These are phyloP conservation scores for Venturia pyrina DNA, from an alignment of 2,329 filamentous ascomycete species.

Conservation along the genomic window DNA sequence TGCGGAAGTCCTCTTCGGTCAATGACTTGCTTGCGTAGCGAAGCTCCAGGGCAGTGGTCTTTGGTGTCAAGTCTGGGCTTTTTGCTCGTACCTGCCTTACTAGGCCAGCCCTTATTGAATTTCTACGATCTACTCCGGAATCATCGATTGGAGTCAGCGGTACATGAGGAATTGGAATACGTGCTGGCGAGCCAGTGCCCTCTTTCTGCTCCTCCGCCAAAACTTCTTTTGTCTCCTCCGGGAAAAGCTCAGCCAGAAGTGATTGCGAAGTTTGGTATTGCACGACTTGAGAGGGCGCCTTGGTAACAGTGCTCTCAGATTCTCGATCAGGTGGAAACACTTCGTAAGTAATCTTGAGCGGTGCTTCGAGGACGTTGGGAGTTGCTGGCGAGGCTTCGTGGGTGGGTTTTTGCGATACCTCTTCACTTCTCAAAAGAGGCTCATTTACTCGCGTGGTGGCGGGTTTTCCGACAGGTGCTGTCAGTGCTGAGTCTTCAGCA, in stretches of 20 bases:
- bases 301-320: not conserved
- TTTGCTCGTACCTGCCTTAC: not conserved
- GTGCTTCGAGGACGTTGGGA: not conserved
- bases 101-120: not conserved
- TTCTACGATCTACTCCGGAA: not conserved
- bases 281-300: not conserved
- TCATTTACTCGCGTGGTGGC: not conserved
- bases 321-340: not conserved
- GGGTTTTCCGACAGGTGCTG: not conserved
- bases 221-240: conserved; percentile 24
- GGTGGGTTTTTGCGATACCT: not conserved
- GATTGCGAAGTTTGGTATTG: not conserved
- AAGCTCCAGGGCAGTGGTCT: conserved; percentile 38
- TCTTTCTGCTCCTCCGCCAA: not conserved
- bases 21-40: conserved; percentile 48
- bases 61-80: conserved; percentile 1
- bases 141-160: not conserved
- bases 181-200: not conserved
- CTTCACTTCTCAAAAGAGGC: not conserved
- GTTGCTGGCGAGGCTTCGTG: not conserved
- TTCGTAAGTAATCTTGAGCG: not conserved
- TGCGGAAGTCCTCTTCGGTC: conserved; percentile 55
- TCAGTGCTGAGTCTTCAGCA: not conserved
- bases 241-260: conserved; percentile 38
- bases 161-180: conserved; percentile 1